Conservation (phyloP, 768 basidiomycete genomes). For the Mycena olivaceomarginata region DNA sequence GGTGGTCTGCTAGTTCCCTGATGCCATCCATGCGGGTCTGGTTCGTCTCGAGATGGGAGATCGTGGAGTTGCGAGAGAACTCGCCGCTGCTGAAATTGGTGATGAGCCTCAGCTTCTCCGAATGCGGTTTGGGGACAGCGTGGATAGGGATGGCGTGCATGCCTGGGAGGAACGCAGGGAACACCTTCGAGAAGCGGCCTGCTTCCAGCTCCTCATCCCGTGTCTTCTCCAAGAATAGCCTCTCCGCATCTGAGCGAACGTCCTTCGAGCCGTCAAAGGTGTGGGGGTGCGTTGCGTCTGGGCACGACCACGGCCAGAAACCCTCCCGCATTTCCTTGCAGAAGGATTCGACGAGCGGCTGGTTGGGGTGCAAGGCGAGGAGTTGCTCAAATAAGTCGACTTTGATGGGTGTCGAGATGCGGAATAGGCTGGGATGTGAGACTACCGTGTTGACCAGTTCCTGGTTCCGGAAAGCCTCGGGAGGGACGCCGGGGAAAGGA, state of each 20-base stretch:
- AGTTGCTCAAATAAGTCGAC: conserved; percentile 51
- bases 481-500: conserved; percentile 37
- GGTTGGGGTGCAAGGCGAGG: conserved; percentile 58
- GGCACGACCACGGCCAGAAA: background rate
- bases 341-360: conserved; percentile 55
- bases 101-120: conserved; percentile 57
- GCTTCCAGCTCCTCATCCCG: conserved; percentile 44
- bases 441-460: background rate
- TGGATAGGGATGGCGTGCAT: conserved; percentile 59
- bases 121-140: conserved; percentile 55
- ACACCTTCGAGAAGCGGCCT: conserved; percentile 44
- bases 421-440: background rate
- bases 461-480: background rate
- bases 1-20: conserved; percentile 27
- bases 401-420: conserved; percentile 56
- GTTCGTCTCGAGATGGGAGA: conserved; percentile 24
- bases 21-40: conserved; percentile 46
- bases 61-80: conserved; percentile 52
- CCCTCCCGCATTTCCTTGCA: background rate
- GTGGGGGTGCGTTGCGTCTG: background rate
- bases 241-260: conserved; percentile 12
- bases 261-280: background rate
- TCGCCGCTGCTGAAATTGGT: conserved; percentile 58
- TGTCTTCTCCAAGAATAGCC: conserved; percentile 44
- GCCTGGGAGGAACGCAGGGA: conserved; percentile 52